phyloP scores from a whole-genome alignment of 176 grass and related monocot genomes.

The Saccharum spontaneum region DNA sequence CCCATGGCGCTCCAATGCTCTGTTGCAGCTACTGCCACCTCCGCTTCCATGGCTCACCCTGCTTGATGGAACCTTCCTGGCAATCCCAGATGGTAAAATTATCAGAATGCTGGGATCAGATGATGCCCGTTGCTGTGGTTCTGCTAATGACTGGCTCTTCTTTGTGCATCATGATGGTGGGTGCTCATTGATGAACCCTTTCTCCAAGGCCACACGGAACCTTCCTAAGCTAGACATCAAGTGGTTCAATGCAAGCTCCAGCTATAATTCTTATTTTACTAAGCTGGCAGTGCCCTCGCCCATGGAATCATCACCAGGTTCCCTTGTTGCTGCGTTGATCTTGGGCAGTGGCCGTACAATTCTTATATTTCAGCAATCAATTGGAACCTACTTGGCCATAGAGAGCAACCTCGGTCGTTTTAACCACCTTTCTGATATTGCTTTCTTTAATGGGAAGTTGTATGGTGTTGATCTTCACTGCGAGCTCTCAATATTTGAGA shows the following conservation, averaged over 20 bases:
- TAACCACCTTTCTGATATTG: not conserved
- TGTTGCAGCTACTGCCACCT: not conserved
- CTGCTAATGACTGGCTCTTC: not conserved
- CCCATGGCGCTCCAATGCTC: no score
- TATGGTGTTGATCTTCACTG: not conserved
- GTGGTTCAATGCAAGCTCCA: not conserved
- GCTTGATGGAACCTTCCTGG: not conserved
- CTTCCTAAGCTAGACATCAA: not conserved
- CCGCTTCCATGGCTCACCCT: not conserved
- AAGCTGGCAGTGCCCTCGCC: not conserved
- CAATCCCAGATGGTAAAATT: not conserved
- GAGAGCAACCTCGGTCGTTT: no score
- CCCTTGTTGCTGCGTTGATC: not conserved
- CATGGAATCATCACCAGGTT: not conserved
- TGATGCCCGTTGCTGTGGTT: not conserved
- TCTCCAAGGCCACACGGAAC: not conserved
- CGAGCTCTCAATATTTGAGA: not conserved
- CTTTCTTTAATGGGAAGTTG: not conserved
- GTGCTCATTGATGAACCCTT: not conserved
- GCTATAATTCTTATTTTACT: not conserved
- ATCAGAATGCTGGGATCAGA: not conserved
- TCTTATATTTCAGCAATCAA: no score
- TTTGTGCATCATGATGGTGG: not conserved
- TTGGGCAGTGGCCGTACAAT: no score
- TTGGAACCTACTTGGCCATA: no score